phyloP scores from a whole-genome alignment of 495 filamentous ascomycete genomes.

The Aspergillus kassunensis region DNA sequence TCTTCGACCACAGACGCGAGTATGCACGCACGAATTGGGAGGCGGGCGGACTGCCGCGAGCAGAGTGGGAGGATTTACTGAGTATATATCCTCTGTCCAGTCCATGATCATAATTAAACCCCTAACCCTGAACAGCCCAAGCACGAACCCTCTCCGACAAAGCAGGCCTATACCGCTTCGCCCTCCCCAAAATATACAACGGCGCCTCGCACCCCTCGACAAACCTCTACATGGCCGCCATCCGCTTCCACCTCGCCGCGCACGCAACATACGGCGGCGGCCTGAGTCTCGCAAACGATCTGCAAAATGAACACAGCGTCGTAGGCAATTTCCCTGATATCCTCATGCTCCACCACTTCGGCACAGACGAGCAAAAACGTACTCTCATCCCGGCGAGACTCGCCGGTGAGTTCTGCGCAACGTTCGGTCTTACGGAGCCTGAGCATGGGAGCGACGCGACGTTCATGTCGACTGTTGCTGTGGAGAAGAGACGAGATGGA shows the following conservation, averaged over 20 bases:
- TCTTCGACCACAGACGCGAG: constrained; percentile 60
- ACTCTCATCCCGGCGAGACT: constrained; percentile 47
- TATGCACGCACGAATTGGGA: constrained; percentile 54
- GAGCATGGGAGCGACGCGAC: constrained; percentile 57
- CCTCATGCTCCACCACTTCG: constrained; percentile 55
- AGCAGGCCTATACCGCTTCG: constrained; percentile 55
- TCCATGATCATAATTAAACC: neutral
- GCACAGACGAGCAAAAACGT: constrained; percentile 44
- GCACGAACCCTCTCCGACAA: constrained; percentile 44
- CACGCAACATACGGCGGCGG: constrained; percentile 42
- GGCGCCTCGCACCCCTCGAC: constrained; percentile 42
- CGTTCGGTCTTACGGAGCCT: constrained; percentile 60
- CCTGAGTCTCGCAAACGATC: constrained; percentile 56
- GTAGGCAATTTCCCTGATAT: constrained; percentile 58
- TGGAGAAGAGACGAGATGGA: constrained; percentile 19
- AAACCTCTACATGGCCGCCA: constrained; percentile 59
- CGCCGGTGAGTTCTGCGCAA: constrained; percentile 45
- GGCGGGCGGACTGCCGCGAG: constrained; percentile 46
- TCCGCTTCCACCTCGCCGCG: constrained; percentile 52
- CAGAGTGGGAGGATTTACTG: constrained; percentile 54
- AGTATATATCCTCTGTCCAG: neutral
- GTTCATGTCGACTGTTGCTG: constrained; percentile 50
- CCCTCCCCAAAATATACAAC: constrained; percentile 50
- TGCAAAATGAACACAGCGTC: constrained; percentile 57
- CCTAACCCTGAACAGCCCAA: constrained; percentile 27